Conservation (phyloP, 768 basidiomycete genomes). For the Myochromella boudieri region DNA sequence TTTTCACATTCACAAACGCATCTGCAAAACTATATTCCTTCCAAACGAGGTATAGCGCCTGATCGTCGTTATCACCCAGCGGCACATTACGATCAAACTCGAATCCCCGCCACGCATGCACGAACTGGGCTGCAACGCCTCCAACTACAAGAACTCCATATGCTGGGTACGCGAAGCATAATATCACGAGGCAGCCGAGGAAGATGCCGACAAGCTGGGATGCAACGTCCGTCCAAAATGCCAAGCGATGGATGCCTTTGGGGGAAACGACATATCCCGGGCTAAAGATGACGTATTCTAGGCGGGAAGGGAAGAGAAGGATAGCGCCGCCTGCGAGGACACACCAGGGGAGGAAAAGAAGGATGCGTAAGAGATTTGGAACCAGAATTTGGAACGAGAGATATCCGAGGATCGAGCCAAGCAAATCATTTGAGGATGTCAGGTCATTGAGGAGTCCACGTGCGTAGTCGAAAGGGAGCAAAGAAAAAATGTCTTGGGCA, state of each 20-base stretch:
- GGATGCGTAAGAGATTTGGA: conserved; percentile 20
- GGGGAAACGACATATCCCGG: conserved; percentile 28
- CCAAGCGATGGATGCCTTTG: conserved; percentile 37
- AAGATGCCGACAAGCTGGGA: conserved; percentile 39
- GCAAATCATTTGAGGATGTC: background rate
- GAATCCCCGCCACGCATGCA: conserved; percentile 38
- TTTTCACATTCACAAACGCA: conserved; percentile 10
- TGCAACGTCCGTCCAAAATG: conserved; percentile 39
- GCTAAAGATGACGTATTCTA: conserved; percentile 36
- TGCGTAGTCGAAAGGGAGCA: conserved; percentile 16
- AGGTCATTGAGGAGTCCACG: conserved; percentile 9
- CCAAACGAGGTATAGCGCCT: conserved; percentile 33
- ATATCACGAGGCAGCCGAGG: conserved; percentile 24
- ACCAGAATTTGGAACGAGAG: conserved; percentile 15
- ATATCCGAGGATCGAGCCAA: conserved; percentile 1
- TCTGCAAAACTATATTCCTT: conserved; percentile 7
- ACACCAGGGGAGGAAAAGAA: conserved; percentile 47
- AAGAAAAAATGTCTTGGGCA: conserved; percentile 11
- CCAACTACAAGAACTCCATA: conserved; percentile 24
- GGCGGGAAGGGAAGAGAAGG: conserved; percentile 33
- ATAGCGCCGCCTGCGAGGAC: conserved; percentile 42
- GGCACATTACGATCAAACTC: conserved; percentile 29
- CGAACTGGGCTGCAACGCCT: conserved; percentile 26
- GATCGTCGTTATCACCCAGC: conserved; percentile 40
- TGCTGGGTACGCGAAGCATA: conserved; percentile 28